Evolutionary conservation across 139 green algal species (phyloP), one percentile per base, ranked within the genome.

Genomic region (Chlamydomonas sp.): DNA sequence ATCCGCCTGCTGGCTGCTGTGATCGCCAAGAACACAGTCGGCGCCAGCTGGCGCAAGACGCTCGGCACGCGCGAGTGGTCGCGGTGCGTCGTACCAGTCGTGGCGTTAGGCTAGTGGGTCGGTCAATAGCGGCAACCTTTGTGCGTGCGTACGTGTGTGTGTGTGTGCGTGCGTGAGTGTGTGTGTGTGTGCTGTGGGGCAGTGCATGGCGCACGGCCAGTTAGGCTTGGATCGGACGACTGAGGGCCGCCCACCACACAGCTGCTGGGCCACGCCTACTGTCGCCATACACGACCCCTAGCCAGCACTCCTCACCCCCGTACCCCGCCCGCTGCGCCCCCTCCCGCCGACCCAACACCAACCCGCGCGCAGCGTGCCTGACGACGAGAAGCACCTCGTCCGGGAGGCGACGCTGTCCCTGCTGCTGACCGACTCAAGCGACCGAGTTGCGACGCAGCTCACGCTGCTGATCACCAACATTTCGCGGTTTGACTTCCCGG

Each of bases 1-100:
- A 76, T 74, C 0, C 80, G 88, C 2, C 73, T 92, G 54, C 71
- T 92, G 68, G 87, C 88, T 13, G 76, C 80, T 22, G 85, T 94
- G 5, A 67, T 92, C 13, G 87, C 87, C 31, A 94, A 94, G 78
- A 94, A 94, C 48, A 72, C 83, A 5, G 88, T 94, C 24, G 88
- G 88, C 60, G 85, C 74, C 77, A 84, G 67, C 58, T 92, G 87
- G 87, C 72, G 83, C 36, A 94, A 94, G 67, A 91, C 84, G n/a
- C 39, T 94, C 33, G 83, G 83, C 65, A 89, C 73, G 3, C 67
- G 88, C 8, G 84, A 89, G 73, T 88, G 80, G 77, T 79, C 64
- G 13, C 60, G 68, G n/a, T n/a, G n/a, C n/a, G n/a, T n/a, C 1
- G n/a, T n/a, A n/a, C n/a, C n/a, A n/a, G n/a, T n/a, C n/a, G n/a